A percentile compares a stretch with the other conserved stretches of the same genome.
Conservation (phyloP, 345 rosid species). For the Fremontodendron californicum region DNA sequence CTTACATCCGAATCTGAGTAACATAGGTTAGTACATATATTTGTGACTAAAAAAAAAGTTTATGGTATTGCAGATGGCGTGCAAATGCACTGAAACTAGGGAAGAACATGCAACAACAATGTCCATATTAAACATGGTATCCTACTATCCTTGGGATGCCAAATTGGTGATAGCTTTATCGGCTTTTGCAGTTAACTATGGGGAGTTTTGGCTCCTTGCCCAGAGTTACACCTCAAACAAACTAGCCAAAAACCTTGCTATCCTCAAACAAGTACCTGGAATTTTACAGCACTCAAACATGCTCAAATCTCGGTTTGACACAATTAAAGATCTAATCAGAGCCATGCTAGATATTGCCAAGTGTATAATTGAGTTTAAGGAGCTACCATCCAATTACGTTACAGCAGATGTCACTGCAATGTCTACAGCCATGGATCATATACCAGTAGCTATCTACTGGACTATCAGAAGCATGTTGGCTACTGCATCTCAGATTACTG, state of each 20-base stretch:
- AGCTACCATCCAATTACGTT: conserved; percentile 60
- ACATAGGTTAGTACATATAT: too few species aligned
- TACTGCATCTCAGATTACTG: conserved; percentile 57
- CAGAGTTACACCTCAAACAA: conserved; percentile 64
- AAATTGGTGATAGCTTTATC: conserved; percentile 69
- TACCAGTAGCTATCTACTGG: conserved; percentile 83
- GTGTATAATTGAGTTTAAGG: conserved; percentile 50
- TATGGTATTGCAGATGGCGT: conserved; percentile 42
- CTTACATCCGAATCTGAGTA: too few species aligned
- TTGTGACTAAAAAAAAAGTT: conserved; percentile 4
- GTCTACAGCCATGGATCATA: conserved; percentile 33
- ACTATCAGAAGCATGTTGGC: conserved; percentile 64
- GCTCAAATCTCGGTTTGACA: conserved; percentile 53
- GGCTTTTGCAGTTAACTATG: conserved; percentile 79
- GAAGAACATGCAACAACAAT: conserved; percentile 56
- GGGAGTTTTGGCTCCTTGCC: conserved; percentile 73
- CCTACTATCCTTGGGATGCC: conserved; percentile 69
- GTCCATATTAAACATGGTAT: conserved; percentile 47
- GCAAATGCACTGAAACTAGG: conserved; percentile 55
- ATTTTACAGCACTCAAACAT: conserved; percentile 43
- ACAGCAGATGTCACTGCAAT: conserved; percentile 37
- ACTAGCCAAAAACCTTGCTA: conserved; percentile 74
- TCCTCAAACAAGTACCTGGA: conserved; percentile 68
- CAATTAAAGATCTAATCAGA: conserved; percentile 43
- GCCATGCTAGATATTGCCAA: conserved; percentile 60